Conservation (phyloP, 2,329 filamentous ascomycete species). For the Ilyonectria destructans region DNA sequence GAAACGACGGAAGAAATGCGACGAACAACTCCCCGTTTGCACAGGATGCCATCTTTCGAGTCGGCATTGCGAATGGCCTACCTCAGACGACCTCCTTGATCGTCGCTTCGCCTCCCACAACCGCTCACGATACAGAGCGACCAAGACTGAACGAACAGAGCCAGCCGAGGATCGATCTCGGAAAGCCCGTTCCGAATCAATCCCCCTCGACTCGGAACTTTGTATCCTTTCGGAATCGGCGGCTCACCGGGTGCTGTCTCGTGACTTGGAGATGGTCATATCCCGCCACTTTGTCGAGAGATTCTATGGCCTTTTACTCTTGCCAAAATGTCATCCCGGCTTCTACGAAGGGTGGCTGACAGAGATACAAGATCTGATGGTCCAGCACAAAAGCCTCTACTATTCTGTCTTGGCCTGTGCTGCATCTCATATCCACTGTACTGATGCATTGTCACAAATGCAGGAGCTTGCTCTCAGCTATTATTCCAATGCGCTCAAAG, state of each 20-base stretch:
- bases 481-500: conserved; percentile 42
- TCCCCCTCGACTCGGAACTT: not conserved
- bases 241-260: conserved; percentile 27
- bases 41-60: conserved; percentile 18
- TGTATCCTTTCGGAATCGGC: conserved; percentile 23
- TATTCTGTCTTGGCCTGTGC: conserved; percentile 51
- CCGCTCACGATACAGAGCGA: conserved; percentile 23
- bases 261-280: conserved; percentile 35
- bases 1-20: conserved; percentile 42
- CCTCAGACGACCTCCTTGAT: conserved; percentile 34
- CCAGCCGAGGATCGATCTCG: not conserved
- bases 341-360: conserved; percentile 51
- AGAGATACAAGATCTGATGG: conserved; percentile 51
- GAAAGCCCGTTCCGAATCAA: not conserved
- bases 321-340: conserved; percentile 50
- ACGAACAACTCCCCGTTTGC: conserved; percentile 35
- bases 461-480: conserved; percentile 44
- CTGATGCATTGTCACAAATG: conserved; percentile 35
- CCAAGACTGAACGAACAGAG: not conserved
- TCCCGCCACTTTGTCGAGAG: conserved; percentile 42
- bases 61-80: conserved; percentile 35
- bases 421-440: conserved; percentile 46
- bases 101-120: conserved; percentile 33
- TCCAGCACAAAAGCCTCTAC: conserved; percentile 46
- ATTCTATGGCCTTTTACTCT: conserved; percentile 43